Evolutionary conservation across 2,329 filamentous ascomycete species (phyloP).

Genomic region (Epichloe gansuensis): DNA sequence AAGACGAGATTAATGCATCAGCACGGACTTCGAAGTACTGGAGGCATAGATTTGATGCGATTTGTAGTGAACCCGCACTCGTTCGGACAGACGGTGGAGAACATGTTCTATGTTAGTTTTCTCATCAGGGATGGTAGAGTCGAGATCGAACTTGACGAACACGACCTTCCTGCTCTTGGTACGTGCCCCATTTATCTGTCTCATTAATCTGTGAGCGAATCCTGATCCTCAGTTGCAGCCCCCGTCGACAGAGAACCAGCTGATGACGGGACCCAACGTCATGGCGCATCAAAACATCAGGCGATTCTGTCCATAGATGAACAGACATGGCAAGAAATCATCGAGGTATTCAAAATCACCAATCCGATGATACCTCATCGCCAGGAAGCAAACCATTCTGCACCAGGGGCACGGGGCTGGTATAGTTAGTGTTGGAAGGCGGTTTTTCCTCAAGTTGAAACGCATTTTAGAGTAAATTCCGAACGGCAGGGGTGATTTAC

Average conservation of each 20-base stretch:
- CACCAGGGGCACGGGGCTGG: conserved; percentile 49
- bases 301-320: conserved; percentile 83
- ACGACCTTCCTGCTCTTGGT: conserved; percentile 70
- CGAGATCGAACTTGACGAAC: conserved; percentile 58
- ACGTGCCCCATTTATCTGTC: conserved; percentile 25
- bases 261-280: conserved; percentile 30
- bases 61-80: conserved; percentile 84
- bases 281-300: conserved; percentile 59
- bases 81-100: conserved; percentile 92
- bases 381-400: conserved; percentile 39
- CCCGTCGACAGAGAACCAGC: conserved; percentile 29
- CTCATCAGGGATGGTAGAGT: conserved; percentile 76
- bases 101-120: conserved; percentile 93
- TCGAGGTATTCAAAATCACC: conserved; percentile 63
- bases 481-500: neutral
- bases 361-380: conserved; percentile 78
- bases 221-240: conserved; percentile 11
- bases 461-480: neutral
- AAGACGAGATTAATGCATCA: conserved; percentile 45
- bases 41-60: conserved; percentile 66
- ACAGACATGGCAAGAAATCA: conserved; percentile 65
- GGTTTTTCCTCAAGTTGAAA: neutral
- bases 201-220: neutral
- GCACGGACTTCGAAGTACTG: conserved; percentile 51
- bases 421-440: conserved; percentile 37